Evolutionary conservation across 225 moss, liverwort and hornwort genomes (phyloP).

Genomic region (Physcomitrellopsis africana): DNA sequence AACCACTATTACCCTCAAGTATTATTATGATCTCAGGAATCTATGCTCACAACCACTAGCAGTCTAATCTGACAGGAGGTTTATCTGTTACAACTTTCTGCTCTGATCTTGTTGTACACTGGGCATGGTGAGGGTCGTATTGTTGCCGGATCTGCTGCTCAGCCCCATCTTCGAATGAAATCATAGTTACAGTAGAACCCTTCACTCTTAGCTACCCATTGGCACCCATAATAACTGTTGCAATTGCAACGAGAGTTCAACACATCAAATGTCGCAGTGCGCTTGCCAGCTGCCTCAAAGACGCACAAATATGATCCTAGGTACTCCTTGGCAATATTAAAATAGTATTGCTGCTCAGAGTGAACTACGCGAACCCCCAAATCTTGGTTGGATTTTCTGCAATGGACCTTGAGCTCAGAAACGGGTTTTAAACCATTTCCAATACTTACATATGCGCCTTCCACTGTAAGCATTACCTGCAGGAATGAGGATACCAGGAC

Average conservation of each 20-base stretch:
- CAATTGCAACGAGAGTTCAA: slow-evolving; percentile 33
- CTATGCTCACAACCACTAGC: no score
- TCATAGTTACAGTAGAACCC: slow-evolving; percentile 45
- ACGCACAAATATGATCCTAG: slow-evolving; percentile 10
- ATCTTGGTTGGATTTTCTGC: not conserved
- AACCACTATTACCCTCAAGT: no score
- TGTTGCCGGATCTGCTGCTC: not conserved
- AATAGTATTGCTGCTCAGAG: not conserved
- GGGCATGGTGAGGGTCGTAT: no score
- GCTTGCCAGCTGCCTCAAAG: slow-evolving; percentile 10
- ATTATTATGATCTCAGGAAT: no score
- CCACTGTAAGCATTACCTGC: not conserved
- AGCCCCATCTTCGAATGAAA: slow-evolving; percentile 26
- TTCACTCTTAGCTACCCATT: slow-evolving; percentile 26
- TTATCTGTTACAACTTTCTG: no score
- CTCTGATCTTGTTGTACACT: no score
- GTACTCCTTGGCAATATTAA: slow-evolving; percentile 16
- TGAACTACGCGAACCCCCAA: not conserved
- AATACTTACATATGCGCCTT: slow-evolving; percentile 34
- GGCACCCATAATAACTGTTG: slow-evolving; percentile 20
- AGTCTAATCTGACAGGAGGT: no score
- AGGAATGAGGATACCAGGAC: no score
- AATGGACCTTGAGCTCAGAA: slow-evolving; percentile 20
- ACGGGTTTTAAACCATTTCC: slow-evolving; percentile 18
- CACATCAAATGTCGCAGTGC: slow-evolving; percentile 7